phyloP scores from a whole-genome alignment of 352 stramenopile genomes.

The Pythium folliculosum region DNA sequence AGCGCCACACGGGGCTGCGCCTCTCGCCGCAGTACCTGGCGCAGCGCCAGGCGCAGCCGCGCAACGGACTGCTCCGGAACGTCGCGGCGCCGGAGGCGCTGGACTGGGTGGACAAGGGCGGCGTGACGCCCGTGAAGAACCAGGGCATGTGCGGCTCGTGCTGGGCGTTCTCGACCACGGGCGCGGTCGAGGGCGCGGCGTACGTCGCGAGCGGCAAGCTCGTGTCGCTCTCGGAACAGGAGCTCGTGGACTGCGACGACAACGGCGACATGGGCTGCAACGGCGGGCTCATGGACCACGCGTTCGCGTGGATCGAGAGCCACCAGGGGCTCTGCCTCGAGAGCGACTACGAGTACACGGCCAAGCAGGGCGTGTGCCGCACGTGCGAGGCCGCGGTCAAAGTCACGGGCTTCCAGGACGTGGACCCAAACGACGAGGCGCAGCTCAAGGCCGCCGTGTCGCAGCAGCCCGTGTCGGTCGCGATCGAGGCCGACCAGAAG shows the following conservation, averaged over 20 bases:
- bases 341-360: constrained; percentile 95
- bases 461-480: constrained; percentile 93
- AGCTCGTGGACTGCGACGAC: constrained; percentile 97
- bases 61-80: constrained; percentile 28
- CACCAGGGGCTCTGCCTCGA: constrained; percentile 94
- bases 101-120: constrained; percentile 95
- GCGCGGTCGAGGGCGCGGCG: constrained; percentile 96
- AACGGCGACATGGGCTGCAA: constrained; percentile 96
- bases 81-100: constrained; percentile 73
- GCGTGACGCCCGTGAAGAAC: constrained; percentile 96
- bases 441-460: constrained; percentile 89
- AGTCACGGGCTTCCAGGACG: constrained; percentile 90
- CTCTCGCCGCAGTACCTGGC: constrained; percentile 64
- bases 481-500: constrained; percentile 93
- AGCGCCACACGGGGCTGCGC: constrained; percentile 55
- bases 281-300: constrained; percentile 97
- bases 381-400: constrained; percentile 85
- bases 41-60: constrained; percentile 45
- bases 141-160: constrained; percentile 95
- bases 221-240: constrained; percentile 95
- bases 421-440: constrained; percentile 80
- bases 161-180: constrained; percentile 98
- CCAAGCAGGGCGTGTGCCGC: constrained; percentile 65
- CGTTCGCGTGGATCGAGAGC: constrained; percentile 95
- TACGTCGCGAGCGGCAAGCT: constrained; percentile 93